phyloP scores from a whole-genome alignment of 1,284 basidiomycete genomes.

The Sporisorium scitamineum region DNA sequence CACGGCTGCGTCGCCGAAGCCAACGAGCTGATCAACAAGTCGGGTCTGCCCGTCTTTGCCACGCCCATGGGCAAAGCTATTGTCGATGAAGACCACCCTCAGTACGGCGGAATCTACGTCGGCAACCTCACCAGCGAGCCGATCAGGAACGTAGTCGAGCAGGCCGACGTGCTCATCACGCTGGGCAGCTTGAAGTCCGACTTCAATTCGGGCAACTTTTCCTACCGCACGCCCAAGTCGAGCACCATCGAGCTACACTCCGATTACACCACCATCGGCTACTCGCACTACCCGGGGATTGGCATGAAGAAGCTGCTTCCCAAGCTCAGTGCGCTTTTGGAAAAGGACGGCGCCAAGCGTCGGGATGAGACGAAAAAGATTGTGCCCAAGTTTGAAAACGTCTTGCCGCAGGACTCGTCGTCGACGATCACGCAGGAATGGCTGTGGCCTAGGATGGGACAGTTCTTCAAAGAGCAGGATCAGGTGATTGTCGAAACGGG shows the following conservation, averaged over 20 bases:
- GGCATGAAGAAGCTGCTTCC: constrained; percentile 61
- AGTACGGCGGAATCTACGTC: constrained; percentile 85
- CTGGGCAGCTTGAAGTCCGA: constrained; percentile 85
- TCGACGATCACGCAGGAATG: constrained; percentile 66
- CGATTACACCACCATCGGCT: constrained; percentile 63
- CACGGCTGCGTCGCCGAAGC: constrained; percentile 81
- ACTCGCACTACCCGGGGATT: constrained; percentile 71
- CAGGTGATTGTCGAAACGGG: constrained; percentile 65
- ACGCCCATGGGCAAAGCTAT: constrained; percentile 91
- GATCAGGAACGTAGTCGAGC: constrained; percentile 82
- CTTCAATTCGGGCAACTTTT: constrained; percentile 86
- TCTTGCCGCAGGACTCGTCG: constrained; percentile 25
- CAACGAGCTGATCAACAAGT: constrained; percentile 77
- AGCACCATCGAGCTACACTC: constrained; percentile 81
- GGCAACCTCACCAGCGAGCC: constrained; percentile 69
- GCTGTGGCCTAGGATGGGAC: constrained; percentile 85
- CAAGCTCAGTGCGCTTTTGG: constrained; percentile 47
- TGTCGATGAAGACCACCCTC: constrained; percentile 80
- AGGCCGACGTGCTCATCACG: constrained; percentile 84
- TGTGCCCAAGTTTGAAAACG: constrained; percentile 36
- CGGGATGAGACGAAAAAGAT: constrained; percentile 31
- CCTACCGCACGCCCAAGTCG: constrained; percentile 41
- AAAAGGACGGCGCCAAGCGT: constrained; percentile 7
- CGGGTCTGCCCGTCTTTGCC: constrained; percentile 72
- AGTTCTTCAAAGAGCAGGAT: constrained; percentile 77